Conservation (phyloP, 352 stramenopile genomes). For the Globisporangium canariense region DNA sequence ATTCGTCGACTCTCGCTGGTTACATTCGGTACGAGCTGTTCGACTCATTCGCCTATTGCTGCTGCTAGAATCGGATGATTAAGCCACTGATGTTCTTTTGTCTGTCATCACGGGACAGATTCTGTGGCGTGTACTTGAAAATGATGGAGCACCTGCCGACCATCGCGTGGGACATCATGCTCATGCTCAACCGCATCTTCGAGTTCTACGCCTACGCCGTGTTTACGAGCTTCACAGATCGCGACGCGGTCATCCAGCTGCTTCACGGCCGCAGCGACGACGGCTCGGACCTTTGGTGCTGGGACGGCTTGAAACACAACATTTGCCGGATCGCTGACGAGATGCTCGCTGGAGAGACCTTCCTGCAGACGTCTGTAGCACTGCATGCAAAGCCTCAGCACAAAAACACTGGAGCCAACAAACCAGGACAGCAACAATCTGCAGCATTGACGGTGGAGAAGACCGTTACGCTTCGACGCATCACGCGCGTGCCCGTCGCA, state of each 20-base stretch:
- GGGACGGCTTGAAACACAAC: constrained; percentile 37
- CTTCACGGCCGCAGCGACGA: constrained; percentile 34
- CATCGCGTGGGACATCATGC: constrained; percentile 65
- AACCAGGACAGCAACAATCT: constrained; percentile 7
- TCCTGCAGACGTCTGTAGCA: constrained; percentile 43
- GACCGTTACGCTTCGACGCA: constrained; percentile 44
- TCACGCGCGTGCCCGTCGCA: constrained; percentile 38
- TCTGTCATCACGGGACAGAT: constrained; percentile 22
- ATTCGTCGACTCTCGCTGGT: constrained; percentile 62
- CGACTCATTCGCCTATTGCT: neutral
- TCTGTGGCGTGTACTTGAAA: constrained; percentile 84
- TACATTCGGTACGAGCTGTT: constrained; percentile 54
- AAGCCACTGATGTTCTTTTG: neutral
- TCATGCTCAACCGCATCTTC: constrained; percentile 69
- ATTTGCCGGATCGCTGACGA: constrained; percentile 58
- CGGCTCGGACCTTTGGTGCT: constrained; percentile 25
- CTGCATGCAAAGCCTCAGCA: constrained; percentile 23
- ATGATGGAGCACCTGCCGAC: constrained; percentile 84
- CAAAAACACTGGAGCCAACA: constrained; percentile 13
- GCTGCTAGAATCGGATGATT: neutral
- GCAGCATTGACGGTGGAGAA: constrained; percentile 12
- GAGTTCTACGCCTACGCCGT: constrained; percentile 80
- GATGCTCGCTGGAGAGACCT: constrained; percentile 39
- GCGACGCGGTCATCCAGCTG: constrained; percentile 43
- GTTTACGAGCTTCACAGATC: constrained; percentile 61